These are phyloP conservation scores for Plantago elongata DNA, from an alignment of 257 asterid genomes.

Conservation along the genomic window DNA sequence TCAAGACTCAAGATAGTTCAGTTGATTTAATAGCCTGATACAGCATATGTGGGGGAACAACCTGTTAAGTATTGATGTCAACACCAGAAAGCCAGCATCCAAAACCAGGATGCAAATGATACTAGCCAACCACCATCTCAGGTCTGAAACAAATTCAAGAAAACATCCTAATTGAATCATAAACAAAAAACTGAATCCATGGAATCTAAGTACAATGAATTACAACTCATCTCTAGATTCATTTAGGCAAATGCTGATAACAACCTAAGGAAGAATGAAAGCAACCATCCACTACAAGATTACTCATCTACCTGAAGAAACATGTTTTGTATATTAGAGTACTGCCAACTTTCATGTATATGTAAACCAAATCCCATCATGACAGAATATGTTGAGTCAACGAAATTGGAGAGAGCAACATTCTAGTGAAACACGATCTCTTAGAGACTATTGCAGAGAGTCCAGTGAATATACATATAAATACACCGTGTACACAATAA, in stretches of 20 bases:
- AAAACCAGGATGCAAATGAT: slow-evolving; percentile 97
- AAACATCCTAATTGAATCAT: slow-evolving; percentile 11
- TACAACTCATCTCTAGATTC: background rate
- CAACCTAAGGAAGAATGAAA: background rate
- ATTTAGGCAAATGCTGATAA: background rate
- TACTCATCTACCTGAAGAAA: background rate
- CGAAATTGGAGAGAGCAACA: too few species aligned
- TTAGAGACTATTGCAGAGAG: too few species aligned
- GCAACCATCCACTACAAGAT: background rate
- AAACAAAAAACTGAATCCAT: background rate
- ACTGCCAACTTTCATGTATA: too few species aligned
- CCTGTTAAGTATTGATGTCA: slow-evolving; percentile 97
- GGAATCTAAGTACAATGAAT: slow-evolving; percentile 4
- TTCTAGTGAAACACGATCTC: too few species aligned
- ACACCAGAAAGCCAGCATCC: slow-evolving; percentile 99
- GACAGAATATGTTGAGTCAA: too few species aligned
- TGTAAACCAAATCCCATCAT: too few species aligned
- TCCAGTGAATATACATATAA: too few species aligned
- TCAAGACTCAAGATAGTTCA: background rate
- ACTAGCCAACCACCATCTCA: slow-evolving; percentile 99
- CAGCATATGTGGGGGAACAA: slow-evolving; percentile 10
- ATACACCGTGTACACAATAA: too few species aligned
- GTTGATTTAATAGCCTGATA: background rate
- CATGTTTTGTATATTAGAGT: too few species aligned
- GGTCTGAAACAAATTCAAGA: slow-evolving; percentile 51